Evolutionary conservation across 768 basidiomycete genomes (phyloP).

Genomic region (Pulveroboletus sp.): DNA sequence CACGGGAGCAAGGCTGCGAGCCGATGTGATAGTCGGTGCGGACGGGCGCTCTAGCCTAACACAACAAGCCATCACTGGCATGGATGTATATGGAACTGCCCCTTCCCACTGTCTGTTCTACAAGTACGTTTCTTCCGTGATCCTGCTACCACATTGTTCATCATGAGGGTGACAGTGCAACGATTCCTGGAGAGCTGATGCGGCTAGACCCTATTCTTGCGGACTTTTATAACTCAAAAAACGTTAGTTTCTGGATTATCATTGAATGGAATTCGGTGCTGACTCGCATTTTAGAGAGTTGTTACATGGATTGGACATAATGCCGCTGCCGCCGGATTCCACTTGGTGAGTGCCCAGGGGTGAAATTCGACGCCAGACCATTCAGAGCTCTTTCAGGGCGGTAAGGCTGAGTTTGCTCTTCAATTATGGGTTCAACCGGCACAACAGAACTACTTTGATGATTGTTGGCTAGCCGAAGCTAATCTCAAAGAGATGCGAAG

Average conservation of each 20-base stretch:
- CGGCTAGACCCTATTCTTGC: constrained; percentile 37
- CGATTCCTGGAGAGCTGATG: constrained; percentile 38
- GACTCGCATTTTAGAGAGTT: constrained; percentile 6
- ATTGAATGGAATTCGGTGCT: background rate
- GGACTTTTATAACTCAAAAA: constrained; percentile 21
- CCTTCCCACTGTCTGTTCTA: constrained; percentile 37
- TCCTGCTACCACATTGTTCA: background rate
- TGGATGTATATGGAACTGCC: constrained; percentile 25
- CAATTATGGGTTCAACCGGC: constrained; percentile 25
- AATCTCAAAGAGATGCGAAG: constrained; percentile 30
- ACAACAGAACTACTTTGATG: constrained; percentile 26
- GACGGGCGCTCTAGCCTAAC: constrained; percentile 49
- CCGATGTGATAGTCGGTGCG: constrained; percentile 57
- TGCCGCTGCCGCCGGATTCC: constrained; percentile 19
- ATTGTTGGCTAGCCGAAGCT: constrained; percentile 32
- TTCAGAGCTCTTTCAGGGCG: constrained; percentile 32
- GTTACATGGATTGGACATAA: constrained; percentile 21
- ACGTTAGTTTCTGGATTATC: constrained; percentile 9
- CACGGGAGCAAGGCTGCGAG: constrained; percentile 39
- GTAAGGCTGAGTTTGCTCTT: constrained; percentile 32
- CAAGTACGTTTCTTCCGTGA: constrained; percentile 31
- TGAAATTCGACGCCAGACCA: background rate
- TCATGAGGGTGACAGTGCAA: constrained; percentile 29
- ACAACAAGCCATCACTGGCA: constrained; percentile 30
- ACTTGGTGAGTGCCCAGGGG: constrained; percentile 14